Evolutionary conservation across 2,329 filamentous ascomycete species (phyloP).

Genomic region (Sarocladiaceae sp.): DNA sequence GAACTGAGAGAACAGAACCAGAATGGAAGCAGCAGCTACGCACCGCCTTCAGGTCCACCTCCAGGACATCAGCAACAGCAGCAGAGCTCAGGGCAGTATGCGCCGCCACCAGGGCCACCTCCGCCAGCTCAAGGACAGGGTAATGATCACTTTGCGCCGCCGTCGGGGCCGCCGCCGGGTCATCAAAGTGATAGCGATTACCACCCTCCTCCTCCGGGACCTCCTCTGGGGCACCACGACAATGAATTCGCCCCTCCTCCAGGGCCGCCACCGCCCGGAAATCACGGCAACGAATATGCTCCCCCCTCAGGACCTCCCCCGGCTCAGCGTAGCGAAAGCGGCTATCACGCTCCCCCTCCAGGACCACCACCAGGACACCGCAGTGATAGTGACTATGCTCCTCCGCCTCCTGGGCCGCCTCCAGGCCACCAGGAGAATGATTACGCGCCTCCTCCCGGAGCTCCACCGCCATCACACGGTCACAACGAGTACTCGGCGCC

Average conservation of each 20-base stretch:
- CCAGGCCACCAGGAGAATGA: conserved; percentile 10
- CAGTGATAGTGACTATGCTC: conserved; percentile 15
- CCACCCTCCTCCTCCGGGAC: not conserved
- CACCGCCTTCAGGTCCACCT: conserved; percentile 7
- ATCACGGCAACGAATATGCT: too few species aligned
- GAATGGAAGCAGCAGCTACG: conserved; percentile 14
- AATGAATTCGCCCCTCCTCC: too few species aligned
- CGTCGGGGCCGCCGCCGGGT: conserved; percentile 15
- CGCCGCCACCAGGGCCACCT: not conserved
- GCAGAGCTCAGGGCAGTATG: not conserved
- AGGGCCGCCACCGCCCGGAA: too few species aligned
- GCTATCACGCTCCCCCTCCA: conserved; percentile 18
- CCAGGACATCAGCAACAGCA: not conserved
- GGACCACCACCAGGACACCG: conserved; percentile 16
- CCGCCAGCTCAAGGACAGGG: conserved; percentile 7
- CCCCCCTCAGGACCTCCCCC: conserved; percentile 15
- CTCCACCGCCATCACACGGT: conserved; percentile 22
- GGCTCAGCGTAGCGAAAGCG: conserved; percentile 4
- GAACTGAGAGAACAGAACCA: conserved; percentile 9
- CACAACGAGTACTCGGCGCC: conserved; percentile 17
- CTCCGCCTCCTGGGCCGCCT: not conserved
- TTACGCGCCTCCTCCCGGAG: conserved; percentile 28
- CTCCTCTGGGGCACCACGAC: not conserved
- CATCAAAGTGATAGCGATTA: conserved; percentile 16
- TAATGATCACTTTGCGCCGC: conserved; percentile 18